Base-by-base conservation (phyloP, 805 yeast genomes). In the Saturnispora quitensis region DNA sequence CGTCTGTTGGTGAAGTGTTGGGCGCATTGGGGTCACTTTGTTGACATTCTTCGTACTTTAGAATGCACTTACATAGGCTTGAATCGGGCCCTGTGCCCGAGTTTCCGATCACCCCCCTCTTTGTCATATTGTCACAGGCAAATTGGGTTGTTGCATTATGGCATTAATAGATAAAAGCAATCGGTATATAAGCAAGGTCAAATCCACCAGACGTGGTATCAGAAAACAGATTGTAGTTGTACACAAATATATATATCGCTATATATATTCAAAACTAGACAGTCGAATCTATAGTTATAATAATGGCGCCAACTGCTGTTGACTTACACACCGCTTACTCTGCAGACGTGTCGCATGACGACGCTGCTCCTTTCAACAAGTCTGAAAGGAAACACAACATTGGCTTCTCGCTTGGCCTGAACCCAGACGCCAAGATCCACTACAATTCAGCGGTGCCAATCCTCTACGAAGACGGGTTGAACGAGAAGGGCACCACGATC, bases 391-490 rank as follows among this genome's bases (percentile, higher is more conserved):
- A 64, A 45, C 59, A 57, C 27, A 59, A 68, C 27, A 68, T 68
- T 25, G 66, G 66, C 43, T 59, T 68, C 6, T 53, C 65, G 28
- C 55, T 78, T 46, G 76, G 75, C 40, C 74, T 86, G 55, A 75
- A 76, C 58, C 76, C 76, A 43, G 90, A 82, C 43, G 84, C 84
- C 18, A 66, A 72, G 24, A 80, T 86, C 59, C 86, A 89, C 67
- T 95, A 91, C 76, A 91, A 93, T 68, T 89, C 98, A 48, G 85
- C 97, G 40, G 86, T 90, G 31, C 95, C 98, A 59, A 80, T 88
- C 44, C 76, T 91, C 55, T 93, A 91, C 74, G 98, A 91, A 70
- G 99, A 93, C 67, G 98, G 95, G 56, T 76, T 91, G 55, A 73
- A 79, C 58, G 99, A 91, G 73, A 81, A 80, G 63, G 90, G 95